A percentile compares a stretch with the other conserved stretches of the same genome.
phyloP scores from a whole-genome alignment of 768 basidiomycete genomes.

The Leccinellum luteum region DNA sequence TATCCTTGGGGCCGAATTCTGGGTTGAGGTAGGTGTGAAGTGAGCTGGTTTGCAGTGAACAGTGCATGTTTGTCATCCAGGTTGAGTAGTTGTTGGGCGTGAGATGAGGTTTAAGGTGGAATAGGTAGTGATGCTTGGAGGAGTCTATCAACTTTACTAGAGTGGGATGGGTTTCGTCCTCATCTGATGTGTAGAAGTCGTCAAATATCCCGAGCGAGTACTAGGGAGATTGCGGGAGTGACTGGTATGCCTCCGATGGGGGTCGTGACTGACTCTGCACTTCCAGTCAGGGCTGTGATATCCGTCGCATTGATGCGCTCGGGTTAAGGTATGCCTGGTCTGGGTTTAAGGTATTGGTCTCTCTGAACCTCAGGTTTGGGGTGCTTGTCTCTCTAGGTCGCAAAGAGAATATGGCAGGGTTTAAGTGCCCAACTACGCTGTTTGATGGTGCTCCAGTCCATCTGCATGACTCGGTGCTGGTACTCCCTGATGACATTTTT shows the following conservation, averaged over 20 bases:
- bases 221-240: background rate
- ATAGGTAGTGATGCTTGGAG: background rate
- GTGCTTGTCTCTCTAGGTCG: background rate
- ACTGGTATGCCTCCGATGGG: background rate
- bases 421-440: background rate
- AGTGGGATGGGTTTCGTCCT: background rate
- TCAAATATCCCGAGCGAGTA: background rate
- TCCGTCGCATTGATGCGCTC: background rate
- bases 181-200: background rate
- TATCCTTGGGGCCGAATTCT: background rate
- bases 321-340: background rate
- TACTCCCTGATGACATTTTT: background rate
- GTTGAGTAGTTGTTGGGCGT: background rate
- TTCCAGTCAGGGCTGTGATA: background rate
- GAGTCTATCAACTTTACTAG: background rate
- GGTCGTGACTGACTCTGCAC: background rate
- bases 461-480: background rate
- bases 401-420: background rate
- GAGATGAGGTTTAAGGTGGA: background rate
- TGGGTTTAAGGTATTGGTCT: background rate
- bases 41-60: background rate
- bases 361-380: background rate
- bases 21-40: background rate
- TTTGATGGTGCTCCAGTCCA: background rate
- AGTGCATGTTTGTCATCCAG: background rate